Conservation (phyloP, 306 rosid genomes). For the Pterocarpus santalinus region DNA sequence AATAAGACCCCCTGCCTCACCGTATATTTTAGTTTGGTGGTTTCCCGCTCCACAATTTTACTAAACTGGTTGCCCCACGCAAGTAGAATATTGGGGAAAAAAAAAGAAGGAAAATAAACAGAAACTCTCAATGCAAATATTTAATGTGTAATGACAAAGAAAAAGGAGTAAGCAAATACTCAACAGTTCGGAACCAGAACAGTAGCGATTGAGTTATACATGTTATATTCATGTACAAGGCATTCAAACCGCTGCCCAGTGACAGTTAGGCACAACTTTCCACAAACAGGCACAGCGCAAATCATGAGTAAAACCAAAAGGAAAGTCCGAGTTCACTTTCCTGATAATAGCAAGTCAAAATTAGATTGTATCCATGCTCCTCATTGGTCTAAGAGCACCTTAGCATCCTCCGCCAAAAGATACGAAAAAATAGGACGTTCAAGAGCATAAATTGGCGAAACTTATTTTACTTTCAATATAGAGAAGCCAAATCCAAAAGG, state of each 20-base stretch:
- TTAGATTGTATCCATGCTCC: background rate
- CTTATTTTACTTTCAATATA: constrained; percentile 50
- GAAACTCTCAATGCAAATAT: too few relatives aligned
- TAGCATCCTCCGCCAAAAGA: background rate
- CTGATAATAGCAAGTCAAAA: background rate
- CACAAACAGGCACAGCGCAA: background rate
- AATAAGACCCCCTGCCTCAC: too few relatives aligned
- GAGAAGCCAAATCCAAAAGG: constrained; percentile 75
- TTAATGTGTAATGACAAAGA: too few relatives aligned
- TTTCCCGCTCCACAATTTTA: too few relatives aligned
- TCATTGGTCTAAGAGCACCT: background rate
- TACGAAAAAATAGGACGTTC: background rate
- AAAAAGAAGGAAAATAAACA: too few relatives aligned
- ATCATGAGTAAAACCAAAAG: background rate
- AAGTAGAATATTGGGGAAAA: too few relatives aligned
- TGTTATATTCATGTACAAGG: background rate
- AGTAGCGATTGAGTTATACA: background rate
- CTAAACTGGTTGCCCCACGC: background rate
- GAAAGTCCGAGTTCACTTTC: background rate
- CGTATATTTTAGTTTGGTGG: too few relatives aligned
- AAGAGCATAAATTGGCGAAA: background rate
- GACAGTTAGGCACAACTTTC: background rate
- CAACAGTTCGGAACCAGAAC: too few relatives aligned
- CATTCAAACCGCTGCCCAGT: background rate
- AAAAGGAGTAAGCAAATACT: too few relatives aligned